Evolutionary conservation across 2,329 filamentous ascomycete species (phyloP).

Genomic region (Fusarium heterosporum): DNA sequence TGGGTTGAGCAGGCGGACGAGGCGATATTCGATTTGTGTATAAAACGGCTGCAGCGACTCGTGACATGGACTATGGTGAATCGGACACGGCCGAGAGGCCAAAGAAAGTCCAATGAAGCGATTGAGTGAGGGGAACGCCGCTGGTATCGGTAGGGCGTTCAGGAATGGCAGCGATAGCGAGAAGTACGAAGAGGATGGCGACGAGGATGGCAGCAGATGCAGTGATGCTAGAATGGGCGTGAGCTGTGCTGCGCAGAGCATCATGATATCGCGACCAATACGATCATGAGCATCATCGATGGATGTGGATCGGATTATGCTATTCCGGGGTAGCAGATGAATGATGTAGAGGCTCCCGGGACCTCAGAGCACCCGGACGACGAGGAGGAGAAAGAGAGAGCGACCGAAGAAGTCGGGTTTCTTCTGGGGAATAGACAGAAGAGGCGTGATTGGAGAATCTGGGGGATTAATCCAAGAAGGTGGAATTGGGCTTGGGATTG

Average conservation of each 20-base stretch:
- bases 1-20: constrained; percentile 29
- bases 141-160: constrained; percentile 14
- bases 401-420: constrained; percentile 28
- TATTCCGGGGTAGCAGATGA: constrained; percentile 20
- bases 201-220: constrained; percentile 35
- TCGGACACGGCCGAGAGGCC: constrained; percentile 18
- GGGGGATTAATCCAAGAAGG: constrained; percentile 36
- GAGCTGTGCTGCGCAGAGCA: constrained; percentile 53
- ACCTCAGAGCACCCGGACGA: constrained; percentile 35
- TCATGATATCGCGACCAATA: constrained; percentile 57
- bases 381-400: constrained; percentile 27
- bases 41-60: constrained; percentile 33
- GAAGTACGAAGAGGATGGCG: constrained; percentile 11
- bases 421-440: constrained; percentile 43
- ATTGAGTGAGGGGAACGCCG: constrained; percentile 13
- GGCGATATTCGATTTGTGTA: constrained; percentile 41
- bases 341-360: constrained; percentile 38
- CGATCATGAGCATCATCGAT: constrained; percentile 50
- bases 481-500: constrained; percentile 28
- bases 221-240: constrained; percentile 50
- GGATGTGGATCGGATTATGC: constrained; percentile 24
- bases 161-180: constrained; percentile 14
- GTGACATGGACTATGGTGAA: constrained; percentile 44
- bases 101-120: constrained; percentile 10
- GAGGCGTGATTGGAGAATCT: constrained; percentile 47